These are phyloP conservation scores for Cyberlindnera sargentensis DNA, from an alignment of 805 yeast genomes.

Conservation along the genomic window DNA sequence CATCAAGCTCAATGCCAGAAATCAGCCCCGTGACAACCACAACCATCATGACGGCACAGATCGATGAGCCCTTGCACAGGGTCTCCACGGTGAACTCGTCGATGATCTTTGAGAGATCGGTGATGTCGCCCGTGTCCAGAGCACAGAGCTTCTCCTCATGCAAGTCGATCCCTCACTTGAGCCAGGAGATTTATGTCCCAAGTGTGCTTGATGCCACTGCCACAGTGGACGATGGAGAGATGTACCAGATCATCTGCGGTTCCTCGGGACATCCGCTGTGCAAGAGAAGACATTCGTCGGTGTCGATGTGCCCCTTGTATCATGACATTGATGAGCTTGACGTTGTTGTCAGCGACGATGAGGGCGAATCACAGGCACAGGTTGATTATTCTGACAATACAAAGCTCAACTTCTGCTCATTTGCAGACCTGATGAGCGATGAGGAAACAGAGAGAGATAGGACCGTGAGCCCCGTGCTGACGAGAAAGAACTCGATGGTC, in stretches of 20 bases:
- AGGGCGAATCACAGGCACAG: slow-evolving; percentile 1
- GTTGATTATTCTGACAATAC: slow-evolving; percentile 21
- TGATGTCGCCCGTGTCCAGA: slow-evolving; percentile 9
- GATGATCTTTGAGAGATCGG: slow-evolving; percentile 11
- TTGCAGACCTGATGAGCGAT: slow-evolving; percentile 20
- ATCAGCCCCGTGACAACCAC: not conserved
- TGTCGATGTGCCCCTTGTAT: not conserved
- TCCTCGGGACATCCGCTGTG: slow-evolving; percentile 11
- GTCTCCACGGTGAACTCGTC: not conserved
- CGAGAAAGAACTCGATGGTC: slow-evolving; percentile 10
- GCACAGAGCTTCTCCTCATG: slow-evolving; percentile 9
- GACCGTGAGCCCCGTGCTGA: not conserved
- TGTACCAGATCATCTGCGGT: slow-evolving; percentile 9
- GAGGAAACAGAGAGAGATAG: slow-evolving; percentile 6
- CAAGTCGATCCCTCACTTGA: slow-evolving; percentile 10
- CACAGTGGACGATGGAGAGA: not conserved
- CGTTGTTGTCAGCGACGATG: not conserved
- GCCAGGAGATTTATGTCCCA: slow-evolving; percentile 11
- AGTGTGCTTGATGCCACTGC: slow-evolving; percentile 13
- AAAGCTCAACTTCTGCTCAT: slow-evolving; percentile 21
- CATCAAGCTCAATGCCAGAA: no score
- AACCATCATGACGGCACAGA: not conserved
- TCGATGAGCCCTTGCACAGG: not conserved
- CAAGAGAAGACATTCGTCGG: slow-evolving; percentile 2
- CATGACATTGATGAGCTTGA: not conserved